Percentiles rank a stretch among this genome's conserved stretches.
phyloP scores from a whole-genome alignment of 2,329 filamentous ascomycete species.

The Xylariaceae sp. region DNA sequence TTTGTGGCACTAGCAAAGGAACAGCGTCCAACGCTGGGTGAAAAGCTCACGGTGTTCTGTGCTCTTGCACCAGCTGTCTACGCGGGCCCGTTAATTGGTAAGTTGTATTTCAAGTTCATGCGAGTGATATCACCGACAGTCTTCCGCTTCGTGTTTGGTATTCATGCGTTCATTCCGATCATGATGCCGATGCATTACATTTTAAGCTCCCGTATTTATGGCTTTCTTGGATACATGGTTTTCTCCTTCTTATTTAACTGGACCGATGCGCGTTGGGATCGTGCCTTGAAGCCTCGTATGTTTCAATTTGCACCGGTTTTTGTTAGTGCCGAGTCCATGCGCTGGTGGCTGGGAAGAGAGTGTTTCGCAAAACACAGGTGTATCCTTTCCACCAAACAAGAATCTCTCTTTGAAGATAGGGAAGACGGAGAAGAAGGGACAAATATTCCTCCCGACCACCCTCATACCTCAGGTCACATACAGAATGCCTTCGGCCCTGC shows the following conservation, averaged over 20 bases:
- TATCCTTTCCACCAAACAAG: slow-evolving; percentile 74
- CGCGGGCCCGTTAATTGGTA: slow-evolving; percentile 77
- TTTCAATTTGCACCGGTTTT: slow-evolving; percentile 93
- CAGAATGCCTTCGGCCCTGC: slow-evolving; percentile 22
- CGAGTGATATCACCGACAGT: slow-evolving; percentile 67
- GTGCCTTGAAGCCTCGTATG: slow-evolving; percentile 70
- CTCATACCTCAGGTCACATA: slow-evolving; percentile 20
- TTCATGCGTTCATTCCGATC: slow-evolving; percentile 87
- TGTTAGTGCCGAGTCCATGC: slow-evolving; percentile 83
- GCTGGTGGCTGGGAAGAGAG: slow-evolving; percentile 89
- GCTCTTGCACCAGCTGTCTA: slow-evolving; percentile 88
- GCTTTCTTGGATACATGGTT: slow-evolving; percentile 78
- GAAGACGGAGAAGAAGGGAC: slow-evolving; percentile 60
- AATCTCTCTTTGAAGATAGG: slow-evolving; percentile 57
- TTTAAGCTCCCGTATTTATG: slow-evolving; percentile 66
- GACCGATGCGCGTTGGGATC: slow-evolving; percentile 81
- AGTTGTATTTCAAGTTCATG: slow-evolving; percentile 92
- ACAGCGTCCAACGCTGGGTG: slow-evolving; percentile 78
- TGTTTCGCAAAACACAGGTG: slow-evolving; percentile 79
- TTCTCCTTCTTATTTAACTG: slow-evolving; percentile 89
- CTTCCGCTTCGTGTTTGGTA: slow-evolving; percentile 81
- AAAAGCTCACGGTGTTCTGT: slow-evolving; percentile 83
- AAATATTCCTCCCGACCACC: slow-evolving; percentile 33
- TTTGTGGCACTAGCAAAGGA: slow-evolving; percentile 86
- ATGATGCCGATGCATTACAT: slow-evolving; percentile 81